A percentile compares a stretch with the other conserved stretches of the same genome.
These are phyloP conservation scores for Xylaria sp. DNA, from an alignment of 2,329 filamentous ascomycete species.

Conservation along the genomic window DNA sequence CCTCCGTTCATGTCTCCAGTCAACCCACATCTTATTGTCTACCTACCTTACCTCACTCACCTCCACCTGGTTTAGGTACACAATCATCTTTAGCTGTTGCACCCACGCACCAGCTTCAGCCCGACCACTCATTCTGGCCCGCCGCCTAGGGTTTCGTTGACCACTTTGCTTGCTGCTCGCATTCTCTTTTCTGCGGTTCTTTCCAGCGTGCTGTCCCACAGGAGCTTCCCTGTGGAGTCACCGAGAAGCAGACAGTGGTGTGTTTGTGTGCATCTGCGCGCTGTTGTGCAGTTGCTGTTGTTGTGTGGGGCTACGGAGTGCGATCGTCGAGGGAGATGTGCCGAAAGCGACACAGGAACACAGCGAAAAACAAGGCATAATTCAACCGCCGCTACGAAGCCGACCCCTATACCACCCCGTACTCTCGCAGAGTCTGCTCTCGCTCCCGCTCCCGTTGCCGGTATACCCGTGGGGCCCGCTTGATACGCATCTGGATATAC, in stretches of 20 bases:
- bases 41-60: slow-evolving; percentile 25
- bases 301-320: slow-evolving; percentile 30
- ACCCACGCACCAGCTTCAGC: slow-evolving; percentile 27
- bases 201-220: slow-evolving; percentile 12
- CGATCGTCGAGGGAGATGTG: slow-evolving; percentile 31
- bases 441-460: slow-evolving; percentile 15
- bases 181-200: slow-evolving; percentile 15
- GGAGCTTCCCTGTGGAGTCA: slow-evolving; percentile 7
- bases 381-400: slow-evolving; percentile 3
- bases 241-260: slow-evolving; percentile 20
- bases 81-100: slow-evolving; percentile 24
- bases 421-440: slow-evolving; percentile 19
- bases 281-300: slow-evolving; percentile 13
- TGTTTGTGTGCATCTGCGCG: slow-evolving; percentile 30
- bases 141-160: slow-evolving; percentile 13
- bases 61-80: slow-evolving; percentile 16
- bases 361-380: slow-evolving; percentile 26
- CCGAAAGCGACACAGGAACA: slow-evolving; percentile 28
- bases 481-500: slow-evolving; percentile 18
- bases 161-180: slow-evolving; percentile 11
- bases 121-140: slow-evolving; percentile 21
- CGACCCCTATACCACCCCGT: slow-evolving; percentile 2
- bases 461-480: slow-evolving; percentile 18
- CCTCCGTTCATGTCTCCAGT: slow-evolving; percentile 31
- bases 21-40: slow-evolving; percentile 33